Evolutionary conservation across 2,329 filamentous ascomycete genomes (phyloP).

Genomic region (Hyphodiscus sp.): DNA sequence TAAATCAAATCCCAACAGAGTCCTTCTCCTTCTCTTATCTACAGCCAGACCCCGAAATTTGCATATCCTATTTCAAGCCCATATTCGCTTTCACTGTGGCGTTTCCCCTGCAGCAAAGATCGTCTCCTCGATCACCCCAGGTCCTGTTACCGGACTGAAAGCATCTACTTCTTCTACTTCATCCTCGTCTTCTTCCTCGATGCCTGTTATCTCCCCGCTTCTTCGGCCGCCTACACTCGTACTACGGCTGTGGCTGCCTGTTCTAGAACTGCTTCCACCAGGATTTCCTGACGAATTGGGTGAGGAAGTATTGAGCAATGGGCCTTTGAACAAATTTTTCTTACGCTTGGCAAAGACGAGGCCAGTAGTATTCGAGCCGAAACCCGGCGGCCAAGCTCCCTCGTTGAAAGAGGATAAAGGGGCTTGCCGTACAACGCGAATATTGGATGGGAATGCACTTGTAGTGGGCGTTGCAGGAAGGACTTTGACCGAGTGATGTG

Average conservation of each 20-base stretch:
- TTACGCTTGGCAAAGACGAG: constrained; percentile 78
- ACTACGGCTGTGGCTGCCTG: constrained; percentile 42
- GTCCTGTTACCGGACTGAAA: constrained; percentile 43
- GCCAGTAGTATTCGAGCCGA: constrained; percentile 53
- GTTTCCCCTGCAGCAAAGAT: constrained; percentile 17
- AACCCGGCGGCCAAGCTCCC: constrained; percentile 43
- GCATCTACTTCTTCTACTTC: constrained; percentile 34
- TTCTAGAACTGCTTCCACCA: constrained; percentile 21
- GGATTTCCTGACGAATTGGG: constrained; percentile 20
- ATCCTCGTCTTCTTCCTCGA: constrained; percentile 29
- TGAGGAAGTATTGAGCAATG: constrained; percentile 47
- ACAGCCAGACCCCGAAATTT: neutral
- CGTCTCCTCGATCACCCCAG: constrained; percentile 25
- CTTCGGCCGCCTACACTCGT: constrained; percentile 59
- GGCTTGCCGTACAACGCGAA: constrained; percentile 68
- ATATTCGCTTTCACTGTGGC: neutral
- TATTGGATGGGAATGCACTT: constrained; percentile 72
- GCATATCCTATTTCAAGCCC: neutral
- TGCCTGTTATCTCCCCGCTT: constrained; percentile 58
- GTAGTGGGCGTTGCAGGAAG: constrained; percentile 80
- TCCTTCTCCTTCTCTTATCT: neutral
- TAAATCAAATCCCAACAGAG: neutral
- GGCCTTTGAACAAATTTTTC: constrained; percentile 75
- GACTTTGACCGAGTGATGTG: constrained; percentile 91
- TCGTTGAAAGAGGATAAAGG: constrained; percentile 51